These are phyloP conservation scores for Talaromyces funiculosus DNA, from an alignment of 2,329 filamentous ascomycete species.

Conservation along the genomic window DNA sequence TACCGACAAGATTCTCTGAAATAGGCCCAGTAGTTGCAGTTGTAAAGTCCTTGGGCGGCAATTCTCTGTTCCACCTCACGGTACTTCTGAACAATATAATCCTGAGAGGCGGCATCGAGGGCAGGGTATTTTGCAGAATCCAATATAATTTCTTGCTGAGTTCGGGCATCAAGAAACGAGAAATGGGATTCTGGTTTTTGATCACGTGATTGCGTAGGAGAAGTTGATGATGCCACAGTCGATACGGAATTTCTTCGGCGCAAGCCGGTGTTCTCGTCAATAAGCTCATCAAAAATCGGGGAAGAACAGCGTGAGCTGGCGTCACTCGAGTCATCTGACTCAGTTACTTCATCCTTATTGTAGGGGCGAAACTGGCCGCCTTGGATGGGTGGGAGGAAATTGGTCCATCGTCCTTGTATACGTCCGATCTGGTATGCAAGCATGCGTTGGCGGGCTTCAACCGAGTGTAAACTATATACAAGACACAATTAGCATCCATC, in stretches of 20 bases:
- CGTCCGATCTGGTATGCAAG: constrained; percentile 74
- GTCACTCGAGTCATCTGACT: constrained; percentile 44
- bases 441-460: constrained; percentile 71
- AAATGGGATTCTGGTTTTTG: constrained; percentile 37
- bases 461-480: constrained; percentile 63
- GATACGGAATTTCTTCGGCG: constrained; percentile 33
- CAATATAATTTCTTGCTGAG: constrained; percentile 66
- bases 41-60: constrained; percentile 67
- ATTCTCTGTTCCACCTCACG: constrained; percentile 69
- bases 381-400: constrained; percentile 88
- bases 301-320: constrained; percentile 53
- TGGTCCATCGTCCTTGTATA: constrained; percentile 75
- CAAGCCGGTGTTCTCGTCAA: constrained; percentile 32
- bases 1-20: constrained; percentile 70
- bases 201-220: constrained; percentile 22
- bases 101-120: constrained; percentile 67
- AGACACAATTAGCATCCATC: constrained; percentile 17
- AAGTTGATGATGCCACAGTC: constrained; percentile 24
- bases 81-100: constrained; percentile 72
- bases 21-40: constrained; percentile 80
- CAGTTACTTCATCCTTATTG: constrained; percentile 37
- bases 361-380: constrained; percentile 68
- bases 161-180: constrained; percentile 66
- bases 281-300: constrained; percentile 52
- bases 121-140: constrained; percentile 77